Conservation (phyloP, 768 basidiomycete species). For the Termitomyces sp. region DNA sequence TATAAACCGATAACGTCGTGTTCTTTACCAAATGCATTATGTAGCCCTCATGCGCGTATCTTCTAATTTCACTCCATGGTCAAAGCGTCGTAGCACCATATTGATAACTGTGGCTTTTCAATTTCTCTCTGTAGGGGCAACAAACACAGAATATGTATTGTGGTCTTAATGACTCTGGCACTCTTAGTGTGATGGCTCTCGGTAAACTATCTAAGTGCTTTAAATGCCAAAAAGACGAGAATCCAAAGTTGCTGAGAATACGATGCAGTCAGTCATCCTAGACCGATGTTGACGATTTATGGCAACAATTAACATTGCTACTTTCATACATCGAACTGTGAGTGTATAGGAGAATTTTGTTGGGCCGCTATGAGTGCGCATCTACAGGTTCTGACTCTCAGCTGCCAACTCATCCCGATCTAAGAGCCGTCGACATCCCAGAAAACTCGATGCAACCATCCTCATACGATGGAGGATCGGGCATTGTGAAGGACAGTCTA, state of each 20-base stretch:
- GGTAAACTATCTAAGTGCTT: no score
- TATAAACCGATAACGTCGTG: background rate
- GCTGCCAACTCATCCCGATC: no score
- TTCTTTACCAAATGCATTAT: background rate
- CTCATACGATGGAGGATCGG: background rate
- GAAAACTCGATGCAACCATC: no score
- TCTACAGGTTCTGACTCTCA: background rate
- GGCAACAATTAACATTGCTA: background rate
- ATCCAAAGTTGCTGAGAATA: background rate
- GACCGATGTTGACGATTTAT: background rate
- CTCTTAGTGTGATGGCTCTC: no score
- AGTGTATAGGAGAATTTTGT: no score
- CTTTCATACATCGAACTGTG: background rate
- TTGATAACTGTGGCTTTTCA: background rate
- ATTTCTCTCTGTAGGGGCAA: no score
- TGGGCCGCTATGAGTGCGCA: background rate
- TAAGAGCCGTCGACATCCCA: background rate
- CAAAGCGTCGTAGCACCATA: no score
- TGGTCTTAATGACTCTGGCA: no score
- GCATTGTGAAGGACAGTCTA: background rate
- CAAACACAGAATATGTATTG: no score
- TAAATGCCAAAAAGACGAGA: no score
- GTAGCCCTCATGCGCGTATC: background rate
- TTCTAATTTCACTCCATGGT: background rate
- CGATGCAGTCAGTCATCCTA: background rate